Percentiles rank a stretch among this genome's conserved stretches.
phyloP scores from a whole-genome alignment of 2,329 filamentous ascomycete species.

The Talaromyces sp. region DNA sequence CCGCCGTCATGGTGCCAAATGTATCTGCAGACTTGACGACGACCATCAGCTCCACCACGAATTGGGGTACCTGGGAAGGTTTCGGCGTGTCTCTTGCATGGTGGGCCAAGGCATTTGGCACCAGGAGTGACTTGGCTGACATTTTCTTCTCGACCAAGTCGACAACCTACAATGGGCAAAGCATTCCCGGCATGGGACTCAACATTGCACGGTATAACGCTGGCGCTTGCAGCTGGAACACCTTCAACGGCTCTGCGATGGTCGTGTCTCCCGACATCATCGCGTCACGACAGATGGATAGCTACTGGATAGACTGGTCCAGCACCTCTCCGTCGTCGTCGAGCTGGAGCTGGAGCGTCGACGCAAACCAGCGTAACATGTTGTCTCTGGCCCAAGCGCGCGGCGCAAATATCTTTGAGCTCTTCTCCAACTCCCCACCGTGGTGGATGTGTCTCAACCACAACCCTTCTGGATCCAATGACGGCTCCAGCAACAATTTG shows the following conservation, averaged over 20 bases:
- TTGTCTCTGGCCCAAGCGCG: not conserved
- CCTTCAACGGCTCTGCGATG: constrained; percentile 1
- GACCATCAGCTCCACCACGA: constrained; percentile 1
- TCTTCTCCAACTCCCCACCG: constrained; percentile 4
- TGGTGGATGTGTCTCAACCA: constrained; percentile 9
- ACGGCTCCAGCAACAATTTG: constrained; percentile 1
- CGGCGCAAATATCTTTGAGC: constrained; percentile 4
- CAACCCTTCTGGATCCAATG: constrained; percentile 6
- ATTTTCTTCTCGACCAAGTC: not conserved
- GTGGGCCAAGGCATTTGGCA: constrained; percentile 5
- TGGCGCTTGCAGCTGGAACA: constrained; percentile 5
- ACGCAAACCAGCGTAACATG: constrained; percentile 1
- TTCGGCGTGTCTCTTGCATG: constrained; percentile 7
- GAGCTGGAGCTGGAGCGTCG: constrained; percentile 4
- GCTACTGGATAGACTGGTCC: constrained; percentile 1
- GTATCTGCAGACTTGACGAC: constrained; percentile 1
- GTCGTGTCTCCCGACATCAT: not conserved
- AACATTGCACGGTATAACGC: constrained; percentile 5
- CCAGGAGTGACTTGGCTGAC: not conserved
- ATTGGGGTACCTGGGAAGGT: constrained; percentile 8
- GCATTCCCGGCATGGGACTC: not conserved
- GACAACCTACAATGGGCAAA: constrained; percentile 5
- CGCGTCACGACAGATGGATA: not conserved
- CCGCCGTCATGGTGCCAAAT: not conserved
- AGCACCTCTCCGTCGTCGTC: not conserved